These are phyloP conservation scores for Crithidia sp. DNA, from an alignment of 208 protist species.

Conservation along the genomic window DNA sequence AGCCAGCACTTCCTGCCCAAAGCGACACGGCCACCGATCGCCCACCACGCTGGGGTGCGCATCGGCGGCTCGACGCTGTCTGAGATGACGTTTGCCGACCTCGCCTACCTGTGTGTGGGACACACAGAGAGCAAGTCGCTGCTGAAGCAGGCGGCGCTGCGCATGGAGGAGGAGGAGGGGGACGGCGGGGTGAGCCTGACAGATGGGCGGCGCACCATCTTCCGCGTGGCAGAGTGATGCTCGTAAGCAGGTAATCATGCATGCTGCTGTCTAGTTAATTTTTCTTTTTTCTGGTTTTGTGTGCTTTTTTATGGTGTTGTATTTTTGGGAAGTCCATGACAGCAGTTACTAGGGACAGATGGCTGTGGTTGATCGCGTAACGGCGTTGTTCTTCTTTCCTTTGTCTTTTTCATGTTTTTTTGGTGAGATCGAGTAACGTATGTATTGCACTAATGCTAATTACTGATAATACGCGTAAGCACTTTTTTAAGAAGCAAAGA, in stretches of 20 bases:
- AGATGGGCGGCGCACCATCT: conserved; percentile 44
- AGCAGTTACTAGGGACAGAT: too few relatives aligned
- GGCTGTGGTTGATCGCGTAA: too few relatives aligned
- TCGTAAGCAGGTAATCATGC: not conserved
- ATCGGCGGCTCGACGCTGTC: conserved; percentile 41
- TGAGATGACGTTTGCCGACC: conserved; percentile 64
- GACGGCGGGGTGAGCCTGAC: conserved; percentile 11
- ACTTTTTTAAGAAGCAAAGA: too few relatives aligned
- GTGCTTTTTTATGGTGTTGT: not conserved
- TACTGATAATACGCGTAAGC: not conserved
- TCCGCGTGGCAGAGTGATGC: conserved; percentile 33
- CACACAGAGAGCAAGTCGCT: conserved; percentile 71
- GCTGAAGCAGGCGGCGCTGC: conserved; percentile 73
- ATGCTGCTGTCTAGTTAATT: not conserved
- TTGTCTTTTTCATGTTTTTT: conserved; percentile 14
- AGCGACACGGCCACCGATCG: conserved; percentile 44
- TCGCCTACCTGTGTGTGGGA: conserved; percentile 78
- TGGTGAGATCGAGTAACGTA: not conserved
- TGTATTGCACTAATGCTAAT: not conserved
- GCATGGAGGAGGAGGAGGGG: conserved; percentile 63
- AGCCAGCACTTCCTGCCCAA: conserved; percentile 58
- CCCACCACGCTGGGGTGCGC: conserved; percentile 40
- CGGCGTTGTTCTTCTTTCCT: not conserved
- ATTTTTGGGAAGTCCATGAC: not conserved
- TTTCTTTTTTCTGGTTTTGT: not conserved